These are phyloP conservation scores for Sindora glabra DNA, from an alignment of 306 rosid genomes.

Conservation along the genomic window DNA sequence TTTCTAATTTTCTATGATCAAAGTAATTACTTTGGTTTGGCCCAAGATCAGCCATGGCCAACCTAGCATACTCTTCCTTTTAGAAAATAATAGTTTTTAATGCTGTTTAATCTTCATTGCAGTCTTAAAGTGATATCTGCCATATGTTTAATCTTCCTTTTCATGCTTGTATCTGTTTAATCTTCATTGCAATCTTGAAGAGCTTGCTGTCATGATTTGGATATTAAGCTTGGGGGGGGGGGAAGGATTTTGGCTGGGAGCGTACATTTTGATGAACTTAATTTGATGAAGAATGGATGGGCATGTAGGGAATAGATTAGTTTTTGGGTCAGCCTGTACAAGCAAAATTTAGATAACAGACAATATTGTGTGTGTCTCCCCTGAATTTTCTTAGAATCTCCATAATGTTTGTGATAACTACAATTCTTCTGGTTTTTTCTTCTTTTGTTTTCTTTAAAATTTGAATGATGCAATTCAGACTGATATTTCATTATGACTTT, in stretches of 20 bases:
- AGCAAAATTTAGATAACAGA: conserved; percentile 1
- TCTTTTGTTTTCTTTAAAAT: neutral
- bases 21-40: neutral
- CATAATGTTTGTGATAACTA: neutral
- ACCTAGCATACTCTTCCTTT: neutral
- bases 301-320: conserved; percentile 3
- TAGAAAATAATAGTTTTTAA: neutral
- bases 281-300: conserved; percentile 10
- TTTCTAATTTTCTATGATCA: neutral
- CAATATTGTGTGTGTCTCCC: too few species aligned
- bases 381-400: conserved; percentile 1
- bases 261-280: conserved; percentile 9
- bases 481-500: neutral
- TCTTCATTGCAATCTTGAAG: conserved; percentile 8
- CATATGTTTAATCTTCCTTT: neutral
- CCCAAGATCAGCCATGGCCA: too few species aligned
- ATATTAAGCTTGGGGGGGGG: conserved; percentile 2
- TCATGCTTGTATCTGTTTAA: conserved; percentile 6
- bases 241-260: neutral
- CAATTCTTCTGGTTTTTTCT: conserved; percentile 5
- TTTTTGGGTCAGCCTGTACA: too few species aligned
- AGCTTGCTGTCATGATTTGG: conserved; percentile 7
- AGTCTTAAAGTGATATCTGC: conserved; percentile 6
- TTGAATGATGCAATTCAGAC: conserved; percentile 2
- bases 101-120: neutral